Base-by-base conservation (phyloP, 257 asterid genomes). In the Henckelia pumila region DNA sequence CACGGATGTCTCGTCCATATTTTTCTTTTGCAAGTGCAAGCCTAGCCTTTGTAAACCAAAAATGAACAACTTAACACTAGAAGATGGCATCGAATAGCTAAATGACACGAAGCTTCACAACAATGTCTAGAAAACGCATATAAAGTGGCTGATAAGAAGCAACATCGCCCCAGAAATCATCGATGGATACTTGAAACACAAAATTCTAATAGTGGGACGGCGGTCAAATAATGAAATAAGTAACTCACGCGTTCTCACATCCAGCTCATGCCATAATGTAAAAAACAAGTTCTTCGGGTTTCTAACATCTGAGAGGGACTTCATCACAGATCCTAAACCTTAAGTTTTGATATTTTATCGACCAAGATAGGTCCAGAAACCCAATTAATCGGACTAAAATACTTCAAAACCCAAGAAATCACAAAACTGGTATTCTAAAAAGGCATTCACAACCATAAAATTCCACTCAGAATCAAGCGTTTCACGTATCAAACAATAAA, bases 21-120 rank as follows among this genome's bases (percentile, higher is more conserved):
- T 81, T 87, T 71, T 91, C 93, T 78, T 82, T 91, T 30, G 93
- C 96, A 74, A 86, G 93, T n/a, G 85, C 93, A 79, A 94, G 85
- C 84, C 65, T 84, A 33, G 75, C 88, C 96, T 90, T 76, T 30
- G 76, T 50, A 44, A 30, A 28, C 57, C 67, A 52, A 65, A 56
- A 66, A 56, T 40, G 63, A 71, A 59, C 22, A 64, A 29, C 68
- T 68, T 40, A 73, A 50, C 19, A 49, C 69, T 72, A 56, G 56
- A 50, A 24, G 29, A 69, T 64, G 22, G 44, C 59, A 59, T 57
- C 58, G 30, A 58, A 61, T 35, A 40, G 66, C 56, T 47, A 29
- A 32, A 47, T 19, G 68, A 28, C 2, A 67, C 60, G 68, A 57
- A 71, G 62, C 49, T 53, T 52, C 59, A 26, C 23, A 68, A 32